Evolutionary conservation across 2,329 filamentous ascomycete genomes (phyloP).

Genomic region (Reticulascus tulasneorum): DNA sequence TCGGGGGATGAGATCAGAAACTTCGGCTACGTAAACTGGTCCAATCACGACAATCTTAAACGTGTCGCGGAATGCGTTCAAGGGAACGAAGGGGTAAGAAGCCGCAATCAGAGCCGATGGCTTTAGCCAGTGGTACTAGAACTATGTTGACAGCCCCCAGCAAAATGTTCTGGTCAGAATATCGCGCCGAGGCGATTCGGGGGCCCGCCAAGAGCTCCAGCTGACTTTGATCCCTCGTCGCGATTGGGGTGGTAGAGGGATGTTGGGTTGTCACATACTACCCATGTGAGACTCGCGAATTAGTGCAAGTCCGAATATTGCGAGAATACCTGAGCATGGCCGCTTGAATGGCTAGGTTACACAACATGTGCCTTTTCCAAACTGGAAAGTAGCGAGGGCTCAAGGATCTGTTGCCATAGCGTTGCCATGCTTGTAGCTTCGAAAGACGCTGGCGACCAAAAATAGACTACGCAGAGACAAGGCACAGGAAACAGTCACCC

Average conservation of each 20-base stretch:
- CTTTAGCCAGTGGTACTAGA: too few species aligned
- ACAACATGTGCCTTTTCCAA: too few species aligned
- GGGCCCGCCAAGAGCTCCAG: conserved; percentile 53
- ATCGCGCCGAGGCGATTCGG: conserved; percentile 42
- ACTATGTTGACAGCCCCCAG: conserved; percentile 39
- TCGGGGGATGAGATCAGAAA: conserved; percentile 75
- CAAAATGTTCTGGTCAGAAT: conserved; percentile 67
- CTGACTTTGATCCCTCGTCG: conserved; percentile 71
- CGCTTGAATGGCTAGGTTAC: too few species aligned
- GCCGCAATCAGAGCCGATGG: too few species aligned
- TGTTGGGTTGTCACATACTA: conserved; percentile 87
- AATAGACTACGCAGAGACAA: too few species aligned
- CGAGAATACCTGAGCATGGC: background rate
- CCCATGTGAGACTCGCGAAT: conserved; percentile 69
- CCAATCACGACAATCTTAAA: conserved; percentile 80
- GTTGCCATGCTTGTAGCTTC: too few species aligned
- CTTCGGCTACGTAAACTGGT: conserved; percentile 79
- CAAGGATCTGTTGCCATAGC: too few species aligned
- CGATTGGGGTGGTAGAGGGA: conserved; percentile 85
- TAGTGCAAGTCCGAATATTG: too few species aligned
- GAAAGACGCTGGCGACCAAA: too few species aligned
- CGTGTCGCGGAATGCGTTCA: conserved; percentile 89
- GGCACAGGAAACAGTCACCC: too few species aligned
- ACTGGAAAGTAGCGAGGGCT: too few species aligned
- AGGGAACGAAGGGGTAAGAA: conserved; percentile 83